Evolutionary conservation across 2,329 filamentous ascomycete species (phyloP).

Genomic region (Aspergillus sclerotialis): DNA sequence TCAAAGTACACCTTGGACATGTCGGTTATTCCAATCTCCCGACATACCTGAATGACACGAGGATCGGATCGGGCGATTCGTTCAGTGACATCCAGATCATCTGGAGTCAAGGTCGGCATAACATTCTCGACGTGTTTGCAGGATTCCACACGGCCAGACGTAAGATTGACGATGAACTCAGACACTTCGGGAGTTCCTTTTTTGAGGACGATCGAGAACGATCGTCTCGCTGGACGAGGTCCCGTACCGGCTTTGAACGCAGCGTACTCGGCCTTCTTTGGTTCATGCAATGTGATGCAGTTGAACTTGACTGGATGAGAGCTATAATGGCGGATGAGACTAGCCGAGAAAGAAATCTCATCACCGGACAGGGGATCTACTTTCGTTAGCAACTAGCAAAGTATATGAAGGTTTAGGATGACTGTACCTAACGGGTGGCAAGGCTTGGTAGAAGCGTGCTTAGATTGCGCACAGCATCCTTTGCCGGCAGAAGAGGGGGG

Average conservation of each 20-base stretch:
- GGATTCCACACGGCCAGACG: slow-evolving; percentile 17
- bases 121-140: slow-evolving; percentile 37
- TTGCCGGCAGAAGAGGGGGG: neutral
- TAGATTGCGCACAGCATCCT: neutral
- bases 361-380: slow-evolving; percentile 9
- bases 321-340: slow-evolving; percentile 11
- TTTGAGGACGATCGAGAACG: slow-evolving; percentile 45
- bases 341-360: slow-evolving; percentile 8
- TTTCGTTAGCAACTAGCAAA: neutral
- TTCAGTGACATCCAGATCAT: slow-evolving; percentile 29
- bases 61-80: slow-evolving; percentile 24
- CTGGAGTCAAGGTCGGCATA: slow-evolving; percentile 37
- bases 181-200: slow-evolving; percentile 18
- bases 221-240: slow-evolving; percentile 24
- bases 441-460: neutral
- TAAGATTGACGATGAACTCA: slow-evolving; percentile 23
- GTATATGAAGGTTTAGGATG: no score
- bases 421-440: neutral
- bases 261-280: slow-evolving; percentile 28
- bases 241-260: slow-evolving; percentile 26
- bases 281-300: slow-evolving; percentile 49
- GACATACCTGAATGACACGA: slow-evolving; percentile 26
- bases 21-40: slow-evolving; percentile 28
- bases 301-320: slow-evolving; percentile 28
- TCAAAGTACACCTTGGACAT: slow-evolving; percentile 29